Base-by-base conservation (phyloP, 345 rosid species). In the Camelina neglecta region DNA sequence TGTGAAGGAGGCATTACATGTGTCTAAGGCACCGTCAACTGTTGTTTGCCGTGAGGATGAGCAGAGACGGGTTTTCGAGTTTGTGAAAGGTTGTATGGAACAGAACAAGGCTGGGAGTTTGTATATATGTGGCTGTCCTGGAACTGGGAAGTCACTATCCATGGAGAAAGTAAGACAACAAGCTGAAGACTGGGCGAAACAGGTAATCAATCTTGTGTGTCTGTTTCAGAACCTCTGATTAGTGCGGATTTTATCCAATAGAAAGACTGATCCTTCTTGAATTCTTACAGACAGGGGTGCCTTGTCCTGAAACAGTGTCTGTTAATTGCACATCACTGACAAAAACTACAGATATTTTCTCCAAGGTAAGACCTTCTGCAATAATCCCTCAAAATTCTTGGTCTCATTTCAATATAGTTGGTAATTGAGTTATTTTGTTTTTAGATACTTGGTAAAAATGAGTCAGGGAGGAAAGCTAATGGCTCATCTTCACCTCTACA, bases 81-180 rank as follows among this genome's bases (percentile, higher is more conserved):
- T 92, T 74, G 93, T 94, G 11, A 87, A 81, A 83, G 76, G 65
- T 39, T 81, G 88, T 23, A 59, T 92, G 11, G 72, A 86, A 77
- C 83, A 86, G 58, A 85, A 80, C 74, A 90, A 87, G 78, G 87
- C 93, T 29, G 91, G 92, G 66, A 91, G 97, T 72, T 85, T 90
- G 73, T 94, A 92, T 23, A 76, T 85, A 45, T 88, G 92, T 68
- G 98, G 97, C 31, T 87, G 90, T 18, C 97, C 98, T 0, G 97
- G 97, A 71, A 92, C 98, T 0, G 97, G 98, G 4, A 94, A 94
- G 74, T 86, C 97, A 0, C 60, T 94, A 66, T 90, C 96, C 1
- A 85, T 90, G 90, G 92, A 85, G 71, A 90, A 81, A 83, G 88
- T 92, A 36, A 85, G 83, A 62, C 83, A 79, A 38, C 80, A 70